Evolutionary conservation across 2,329 filamentous ascomycete species (phyloP).

Genomic region (Colletotrichum lini): DNA sequence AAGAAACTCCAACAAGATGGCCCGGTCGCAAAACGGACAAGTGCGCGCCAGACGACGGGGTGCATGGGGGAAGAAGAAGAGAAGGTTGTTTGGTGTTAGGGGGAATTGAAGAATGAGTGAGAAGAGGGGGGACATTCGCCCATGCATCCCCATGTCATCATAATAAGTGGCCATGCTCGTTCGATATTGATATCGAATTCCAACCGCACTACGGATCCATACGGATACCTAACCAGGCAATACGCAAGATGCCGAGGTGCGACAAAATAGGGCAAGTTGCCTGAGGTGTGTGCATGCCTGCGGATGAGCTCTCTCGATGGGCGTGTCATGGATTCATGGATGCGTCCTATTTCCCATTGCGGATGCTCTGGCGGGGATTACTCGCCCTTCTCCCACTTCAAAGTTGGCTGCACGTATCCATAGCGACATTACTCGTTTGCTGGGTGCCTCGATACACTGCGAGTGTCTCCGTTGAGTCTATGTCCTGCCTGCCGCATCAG

Average conservation of each 20-base stretch:
- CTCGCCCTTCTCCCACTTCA: neutral
- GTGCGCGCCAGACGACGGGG: neutral
- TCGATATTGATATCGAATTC: constrained; percentile 36
- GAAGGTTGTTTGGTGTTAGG: neutral
- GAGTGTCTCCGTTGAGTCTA: neutral
- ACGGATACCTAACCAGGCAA: too few relatives aligned
- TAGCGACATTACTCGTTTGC: neutral
- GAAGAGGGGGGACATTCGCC: constrained; percentile 2
- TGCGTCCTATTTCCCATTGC: neutral
- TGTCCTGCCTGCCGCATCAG: constrained; percentile 4
- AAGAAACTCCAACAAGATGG: neutral
- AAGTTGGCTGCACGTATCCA: neutral
- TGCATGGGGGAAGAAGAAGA: neutral
- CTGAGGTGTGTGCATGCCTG: neutral
- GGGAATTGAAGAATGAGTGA: neutral
- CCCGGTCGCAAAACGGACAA: neutral
- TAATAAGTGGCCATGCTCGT: constrained; percentile 32
- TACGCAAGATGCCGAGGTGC: constrained; percentile 14
- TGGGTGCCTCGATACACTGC: neutral
- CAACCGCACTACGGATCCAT: neutral
- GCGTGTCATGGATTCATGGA: neutral
- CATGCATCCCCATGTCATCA: constrained; percentile 25
- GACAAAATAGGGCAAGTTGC: constrained; percentile 27
- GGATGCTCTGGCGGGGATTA: neutral
- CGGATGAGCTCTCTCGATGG: neutral